Evolutionary conservation across 768 basidiomycete species (phyloP), one percentile per base, ranked within the genome.

Genomic region (Boletus subcaerulescens): DNA sequence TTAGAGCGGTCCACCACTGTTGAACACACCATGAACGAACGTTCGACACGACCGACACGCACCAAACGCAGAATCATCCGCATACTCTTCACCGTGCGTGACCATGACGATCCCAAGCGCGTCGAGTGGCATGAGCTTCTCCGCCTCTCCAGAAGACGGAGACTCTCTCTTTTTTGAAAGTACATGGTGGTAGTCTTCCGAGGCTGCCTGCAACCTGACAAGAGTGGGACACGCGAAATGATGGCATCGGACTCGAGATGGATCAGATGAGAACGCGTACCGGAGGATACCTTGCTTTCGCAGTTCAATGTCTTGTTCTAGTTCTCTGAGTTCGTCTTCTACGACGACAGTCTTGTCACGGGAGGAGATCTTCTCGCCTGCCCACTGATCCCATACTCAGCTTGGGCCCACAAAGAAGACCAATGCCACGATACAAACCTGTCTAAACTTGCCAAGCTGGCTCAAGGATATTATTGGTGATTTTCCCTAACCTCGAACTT

Each of bases 81-180:
- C 82, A 64, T 89, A 86, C 63, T 92, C 83, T 59, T 91, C 89
- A 14, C 92, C 92, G 63, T 92, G 89, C 24, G 80, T 76, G 52
- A 92, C 86, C 92, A 94, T 93, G 44, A 91, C 88, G 50, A 91
- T 78, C 1, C 93, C 93, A 11, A 96, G 75, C 29, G 84, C 81
- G 60, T 94, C 92, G 29, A 91, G 75, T 0, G 88, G 82, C 12
- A 91, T 71, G 35, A 90, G 76, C 67, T 94, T 92, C 56, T 87
- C 87, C 6, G 67, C 56, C 53, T 84, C 82, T 15, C 83, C 83
- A 3, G 84, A 71, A 1, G 78, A 81, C 24, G 80, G 80, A n/a
- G 78, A 82, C 20, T 84, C 76, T 65, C 86, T 88, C 73, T 85
- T 89, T 77, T 92, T 92, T 13, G 84, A 79, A n/a, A 94, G 68